Evolutionary conservation across 148 eudicot species (phyloP).

Genomic region (Camellia granthamiana): DNA sequence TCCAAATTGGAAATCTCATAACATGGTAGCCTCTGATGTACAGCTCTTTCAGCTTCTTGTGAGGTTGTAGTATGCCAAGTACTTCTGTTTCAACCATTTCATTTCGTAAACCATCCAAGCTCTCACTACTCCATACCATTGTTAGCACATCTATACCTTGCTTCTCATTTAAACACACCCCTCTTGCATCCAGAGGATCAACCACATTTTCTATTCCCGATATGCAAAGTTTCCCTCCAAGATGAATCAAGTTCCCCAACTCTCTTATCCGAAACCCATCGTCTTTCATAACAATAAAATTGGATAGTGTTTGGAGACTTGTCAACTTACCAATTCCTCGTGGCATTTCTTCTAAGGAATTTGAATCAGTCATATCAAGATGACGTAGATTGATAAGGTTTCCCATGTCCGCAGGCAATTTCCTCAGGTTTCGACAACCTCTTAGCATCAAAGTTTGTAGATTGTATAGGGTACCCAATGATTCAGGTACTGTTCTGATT

Average conservation of each 20-base stretch:
- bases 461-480: constrained; percentile 9
- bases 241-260: constrained; percentile 5
- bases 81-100: constrained; percentile 4
- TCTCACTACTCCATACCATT: constrained; percentile 3
- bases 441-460: constrained; percentile 12
- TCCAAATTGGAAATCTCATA: constrained; percentile 6
- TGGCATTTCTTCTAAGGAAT: constrained; percentile 20
- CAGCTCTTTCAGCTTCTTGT: constrained; percentile 10
- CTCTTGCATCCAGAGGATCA: not conserved
- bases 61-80: constrained; percentile 13
- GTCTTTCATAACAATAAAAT: constrained; percentile 13
- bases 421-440: not conserved
- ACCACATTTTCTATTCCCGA: constrained; percentile 15
- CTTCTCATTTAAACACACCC: constrained; percentile 12
- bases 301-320: constrained; percentile 13
- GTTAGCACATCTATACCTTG: constrained; percentile 6
- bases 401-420: not conserved
- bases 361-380: not conserved
- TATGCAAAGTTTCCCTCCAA: constrained; percentile 18
- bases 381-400: constrained; percentile 12
- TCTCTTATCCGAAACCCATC: not conserved
- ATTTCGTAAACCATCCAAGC: not conserved
- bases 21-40: constrained; percentile 4
- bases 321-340: constrained; percentile 3
- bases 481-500: constrained; percentile 10